Base-by-base conservation (phyloP, 345 rosid species). In the Lepidium didymum region DNA sequence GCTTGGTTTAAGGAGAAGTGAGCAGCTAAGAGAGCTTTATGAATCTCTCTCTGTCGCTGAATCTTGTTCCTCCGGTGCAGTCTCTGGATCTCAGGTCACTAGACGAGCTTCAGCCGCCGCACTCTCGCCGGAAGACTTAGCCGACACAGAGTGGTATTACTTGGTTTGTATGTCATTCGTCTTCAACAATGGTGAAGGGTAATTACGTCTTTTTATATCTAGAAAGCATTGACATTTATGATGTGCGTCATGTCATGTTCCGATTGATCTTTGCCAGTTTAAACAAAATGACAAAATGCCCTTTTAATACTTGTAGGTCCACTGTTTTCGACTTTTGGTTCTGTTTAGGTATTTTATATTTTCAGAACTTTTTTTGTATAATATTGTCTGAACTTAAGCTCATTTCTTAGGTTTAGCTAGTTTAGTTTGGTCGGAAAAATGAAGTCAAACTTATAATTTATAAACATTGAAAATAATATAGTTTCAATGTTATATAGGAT, bases 101-200 rank as follows among this genome's bases (percentile, higher is more conserved):
- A 90, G 82, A 78, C 78, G 94, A 79, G 88, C 91, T 43, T 87
- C 95, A 6, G 89, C 83, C n/a, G 86, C 96, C 29, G 62, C 56
- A 13, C 81, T 91, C 18, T 91, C 97, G 13, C 97, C 97, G 4
- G 97, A 89, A 79, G 99, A 94, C 81, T 96, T 94, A 15, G 76
- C 97, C 29, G 93, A 91, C 80, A 77, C 96, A 0, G 99, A 94
- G 75, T 94, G 99, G 99, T 94, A 91, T 68, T 94, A 84, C 80
- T 79, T 94, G 86, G 95, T 94, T 56, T 94, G 97, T 81, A 91
- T 94, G 99, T 91, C 99, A 40, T 94, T 91, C 75, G 70, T 79
- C 29, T 94, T 94, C 86, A 78, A 83, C 78, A 78, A 76, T 51
- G 93, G 87, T 67, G 87, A 94, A 81, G 92, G 97, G 99, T 94